phyloP scores from a whole-genome alignment of 257 asterid genomes.

The Agastache rugosa region DNA sequence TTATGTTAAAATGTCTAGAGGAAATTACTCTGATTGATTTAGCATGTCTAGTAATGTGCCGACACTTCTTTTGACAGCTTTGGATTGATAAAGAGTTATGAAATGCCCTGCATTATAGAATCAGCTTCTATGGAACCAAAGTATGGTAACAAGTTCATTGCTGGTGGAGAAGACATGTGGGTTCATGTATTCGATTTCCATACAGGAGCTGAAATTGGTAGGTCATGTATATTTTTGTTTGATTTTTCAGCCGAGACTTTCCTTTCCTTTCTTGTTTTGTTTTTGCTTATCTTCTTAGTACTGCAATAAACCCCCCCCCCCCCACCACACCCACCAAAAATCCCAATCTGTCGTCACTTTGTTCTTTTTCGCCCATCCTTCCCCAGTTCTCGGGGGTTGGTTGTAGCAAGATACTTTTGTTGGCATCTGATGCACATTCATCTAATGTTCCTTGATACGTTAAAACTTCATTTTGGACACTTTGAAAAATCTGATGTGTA shows the following conservation, averaged over 20 bases:
- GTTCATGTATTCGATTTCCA: slow-evolving; percentile 85
- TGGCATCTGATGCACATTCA: neutral
- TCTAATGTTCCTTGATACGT: neutral
- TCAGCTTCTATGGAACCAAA: slow-evolving; percentile 93
- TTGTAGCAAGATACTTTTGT: neutral
- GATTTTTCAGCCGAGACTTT: neutral
- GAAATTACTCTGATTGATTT: slow-evolving; percentile 4
- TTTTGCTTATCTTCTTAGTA: too few species aligned
- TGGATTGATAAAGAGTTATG: slow-evolving; percentile 78
- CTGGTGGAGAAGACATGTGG: slow-evolving; percentile 99
- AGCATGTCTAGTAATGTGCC: slow-evolving; percentile 1
- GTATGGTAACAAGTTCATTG: slow-evolving; percentile 79
- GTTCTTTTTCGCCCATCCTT: too few species aligned
- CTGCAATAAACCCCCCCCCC: too few species aligned
- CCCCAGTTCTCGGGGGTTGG: too few species aligned
- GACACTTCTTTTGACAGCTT: slow-evolving; percentile 58
- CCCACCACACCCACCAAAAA: too few species aligned
- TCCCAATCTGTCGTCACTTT: too few species aligned
- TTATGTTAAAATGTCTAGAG: neutral
- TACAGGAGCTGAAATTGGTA: slow-evolving; percentile 87
- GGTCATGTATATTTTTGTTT: slow-evolving; percentile 8
- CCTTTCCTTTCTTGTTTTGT: too few species aligned
- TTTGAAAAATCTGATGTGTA: too few species aligned
- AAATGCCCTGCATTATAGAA: slow-evolving; percentile 85
- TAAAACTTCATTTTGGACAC: neutral